Evolutionary conservation across 352 stramenopile species (phyloP), one percentile per base, ranked within the genome.

Genomic region (Phytophthora ohioensis): DNA sequence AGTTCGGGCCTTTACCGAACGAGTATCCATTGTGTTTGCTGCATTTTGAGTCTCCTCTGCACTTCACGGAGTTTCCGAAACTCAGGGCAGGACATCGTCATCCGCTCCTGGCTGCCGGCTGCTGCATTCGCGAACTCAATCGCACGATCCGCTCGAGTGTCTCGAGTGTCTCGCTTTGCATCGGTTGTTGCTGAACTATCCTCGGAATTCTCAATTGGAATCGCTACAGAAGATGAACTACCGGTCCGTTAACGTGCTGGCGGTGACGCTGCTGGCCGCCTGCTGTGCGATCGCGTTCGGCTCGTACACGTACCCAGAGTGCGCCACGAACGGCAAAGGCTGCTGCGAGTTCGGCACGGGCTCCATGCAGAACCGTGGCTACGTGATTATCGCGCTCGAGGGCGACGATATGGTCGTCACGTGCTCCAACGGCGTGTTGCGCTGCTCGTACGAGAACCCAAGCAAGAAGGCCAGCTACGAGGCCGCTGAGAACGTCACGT

Each of bases 361-460:
- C 21, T 76, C 65, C 41, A 93, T 93, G 85, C 76, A 70, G 46
- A 81, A 83, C 65, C 85, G 73, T 32, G 85, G 85, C 32, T 91
- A 89, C 71, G 67, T 88, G 10, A 78, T 91, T 34, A 61, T 88
- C 41, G 55, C 61, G 39, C 32, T 90, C 43, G 64, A 80, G 46
- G 77, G 78, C 10, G 73, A 76, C 38, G 80, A 82, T 56, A 84
- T 85, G 57, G 81, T 88, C 51, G 78, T 93, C 69, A 93, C 85
- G 32, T 93, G 85, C 74, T 77, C 70, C 41, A 69, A 80, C 46
- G 78, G 79, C 57, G 63, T 56, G 38, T 71, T 93, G 69, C 72
- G 77, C 56, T 93, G 85, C 73, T 82, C 82, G 36, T 57, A 71
- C 30, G 83, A 84, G 48, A 91, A 93, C 74, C 82, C 85, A 5